These are phyloP conservation scores for Podaxis pistillaris DNA, from an alignment of 768 basidiomycete species.

Conservation along the genomic window DNA sequence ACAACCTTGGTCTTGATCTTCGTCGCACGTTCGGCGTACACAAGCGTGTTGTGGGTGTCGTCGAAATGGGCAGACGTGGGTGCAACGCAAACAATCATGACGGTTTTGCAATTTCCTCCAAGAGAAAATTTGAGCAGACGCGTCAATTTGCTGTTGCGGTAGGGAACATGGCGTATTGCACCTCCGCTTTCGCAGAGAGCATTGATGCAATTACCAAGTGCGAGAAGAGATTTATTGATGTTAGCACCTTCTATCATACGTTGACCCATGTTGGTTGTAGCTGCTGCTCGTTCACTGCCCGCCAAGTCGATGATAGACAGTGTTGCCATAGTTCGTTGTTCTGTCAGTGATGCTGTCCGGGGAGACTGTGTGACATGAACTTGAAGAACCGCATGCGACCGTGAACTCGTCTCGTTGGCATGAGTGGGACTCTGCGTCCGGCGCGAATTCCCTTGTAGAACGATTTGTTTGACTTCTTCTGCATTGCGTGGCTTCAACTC, in stretches of 20 bases:
- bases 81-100: conserved; percentile 98
- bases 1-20: conserved; percentile 98
- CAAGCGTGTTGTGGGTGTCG: conserved; percentile 96
- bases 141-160: conserved; percentile 97
- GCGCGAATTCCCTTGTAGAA: conserved; percentile 82
- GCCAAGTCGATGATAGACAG: conserved; percentile 98
- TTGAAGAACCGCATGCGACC: conserved; percentile 96
- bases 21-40: conserved; percentile 97
- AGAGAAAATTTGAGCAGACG: conserved; percentile 96
- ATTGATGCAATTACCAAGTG: conserved; percentile 97
- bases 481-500: conserved; percentile 80
- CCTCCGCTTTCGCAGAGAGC: conserved; percentile 95
- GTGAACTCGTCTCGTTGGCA: conserved; percentile 94
- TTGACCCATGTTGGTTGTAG: conserved; percentile 95
- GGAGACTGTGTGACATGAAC: conserved; percentile 90
- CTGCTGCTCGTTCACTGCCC: conserved; percentile 94
- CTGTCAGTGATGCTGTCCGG: conserved; percentile 80
- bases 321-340: conserved; percentile 82
- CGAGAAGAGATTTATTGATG: conserved; percentile 97
- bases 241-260: conserved; percentile 99
- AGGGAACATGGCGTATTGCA: conserved; percentile 87
- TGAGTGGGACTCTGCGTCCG: conserved; percentile 93
- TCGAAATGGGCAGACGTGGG: conserved; percentile 96
- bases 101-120: conserved; percentile 98
- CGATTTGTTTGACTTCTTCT: conserved; percentile 93